phyloP scores from a whole-genome alignment of 306 rosid species.

The Vigna radiata region DNA sequence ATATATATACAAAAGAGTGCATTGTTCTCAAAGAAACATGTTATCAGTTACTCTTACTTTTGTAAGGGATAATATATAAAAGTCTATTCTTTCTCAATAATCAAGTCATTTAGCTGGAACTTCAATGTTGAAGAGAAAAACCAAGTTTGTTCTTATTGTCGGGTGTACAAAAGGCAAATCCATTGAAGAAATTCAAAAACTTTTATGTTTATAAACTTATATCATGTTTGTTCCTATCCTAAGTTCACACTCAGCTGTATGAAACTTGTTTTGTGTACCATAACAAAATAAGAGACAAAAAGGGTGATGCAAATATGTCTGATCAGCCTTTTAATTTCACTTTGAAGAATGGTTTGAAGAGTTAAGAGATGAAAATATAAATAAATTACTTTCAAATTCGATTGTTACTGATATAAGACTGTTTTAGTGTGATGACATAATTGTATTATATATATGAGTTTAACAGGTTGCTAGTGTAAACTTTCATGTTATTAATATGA shows the following conservation, averaged over 20 bases:
- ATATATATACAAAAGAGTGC: constrained; percentile 44
- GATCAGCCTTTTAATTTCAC: too few species aligned
- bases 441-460: too few species aligned
- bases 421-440: too few species aligned
- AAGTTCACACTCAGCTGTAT: neutral
- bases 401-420: too few species aligned
- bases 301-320: too few species aligned
- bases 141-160: constrained; percentile 16
- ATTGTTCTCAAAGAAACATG: constrained; percentile 62
- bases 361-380: too few species aligned
- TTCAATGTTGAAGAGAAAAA: constrained; percentile 33
- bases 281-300: too few species aligned
- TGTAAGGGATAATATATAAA: constrained; percentile 42
- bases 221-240: neutral
- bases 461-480: too few species aligned
- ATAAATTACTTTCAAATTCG: too few species aligned
- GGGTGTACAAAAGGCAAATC: neutral
- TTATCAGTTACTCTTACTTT: constrained; percentile 48
- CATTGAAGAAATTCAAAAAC: neutral
- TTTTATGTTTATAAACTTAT: neutral
- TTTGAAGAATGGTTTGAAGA: too few species aligned
- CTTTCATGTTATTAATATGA: too few species aligned
- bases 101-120: constrained; percentile 49
- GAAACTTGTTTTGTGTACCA: neutral
- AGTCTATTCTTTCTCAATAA: constrained; percentile 40